A percentile compares a stretch with the other conserved stretches of the same genome.
Conservation (phyloP, 192 early-diverging fungal species). For the Backusella tuberculispora region DNA sequence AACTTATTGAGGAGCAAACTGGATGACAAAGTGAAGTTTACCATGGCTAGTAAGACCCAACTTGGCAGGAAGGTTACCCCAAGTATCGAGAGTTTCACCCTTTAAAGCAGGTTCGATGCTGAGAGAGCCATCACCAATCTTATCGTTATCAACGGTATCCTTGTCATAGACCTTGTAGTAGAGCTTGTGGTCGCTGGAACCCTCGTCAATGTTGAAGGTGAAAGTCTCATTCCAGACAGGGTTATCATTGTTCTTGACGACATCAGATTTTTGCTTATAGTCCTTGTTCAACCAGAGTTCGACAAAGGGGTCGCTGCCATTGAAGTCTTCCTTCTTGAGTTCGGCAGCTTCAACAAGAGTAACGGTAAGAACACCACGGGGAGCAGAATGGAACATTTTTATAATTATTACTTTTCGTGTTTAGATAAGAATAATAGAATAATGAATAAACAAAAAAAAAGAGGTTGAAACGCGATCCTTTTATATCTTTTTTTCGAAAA, state of each 20-base stretch:
- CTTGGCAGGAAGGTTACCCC: constrained; percentile 40
- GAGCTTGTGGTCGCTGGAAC: constrained; percentile 34
- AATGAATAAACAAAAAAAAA: not conserved
- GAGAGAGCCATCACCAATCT: constrained; percentile 40
- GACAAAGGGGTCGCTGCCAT: constrained; percentile 34
- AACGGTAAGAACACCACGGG: constrained; percentile 24
- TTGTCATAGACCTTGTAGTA: constrained; percentile 43
- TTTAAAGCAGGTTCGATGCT: constrained; percentile 26
- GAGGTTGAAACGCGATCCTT: not conserved
- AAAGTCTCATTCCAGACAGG: constrained; percentile 36
- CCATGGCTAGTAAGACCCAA: constrained; percentile 40
- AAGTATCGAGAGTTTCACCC: constrained; percentile 24
- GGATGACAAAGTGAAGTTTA: constrained; percentile 39
- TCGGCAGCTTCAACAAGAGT: constrained; percentile 30
- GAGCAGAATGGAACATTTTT: constrained; percentile 27
- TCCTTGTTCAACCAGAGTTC: constrained; percentile 38
- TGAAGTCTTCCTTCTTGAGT: constrained; percentile 29
- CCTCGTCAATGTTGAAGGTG: constrained; percentile 25
- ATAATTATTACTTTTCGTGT: not conserved
- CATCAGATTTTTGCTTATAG: constrained; percentile 34
- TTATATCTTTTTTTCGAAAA: not conserved
- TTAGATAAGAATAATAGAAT: not conserved
- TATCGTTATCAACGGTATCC: constrained; percentile 39
- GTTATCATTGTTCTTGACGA: constrained; percentile 22
- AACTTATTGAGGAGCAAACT: constrained; percentile 20